Base-by-base conservation (phyloP, 345 rosid genomes). In the Camelina hispida region DNA sequence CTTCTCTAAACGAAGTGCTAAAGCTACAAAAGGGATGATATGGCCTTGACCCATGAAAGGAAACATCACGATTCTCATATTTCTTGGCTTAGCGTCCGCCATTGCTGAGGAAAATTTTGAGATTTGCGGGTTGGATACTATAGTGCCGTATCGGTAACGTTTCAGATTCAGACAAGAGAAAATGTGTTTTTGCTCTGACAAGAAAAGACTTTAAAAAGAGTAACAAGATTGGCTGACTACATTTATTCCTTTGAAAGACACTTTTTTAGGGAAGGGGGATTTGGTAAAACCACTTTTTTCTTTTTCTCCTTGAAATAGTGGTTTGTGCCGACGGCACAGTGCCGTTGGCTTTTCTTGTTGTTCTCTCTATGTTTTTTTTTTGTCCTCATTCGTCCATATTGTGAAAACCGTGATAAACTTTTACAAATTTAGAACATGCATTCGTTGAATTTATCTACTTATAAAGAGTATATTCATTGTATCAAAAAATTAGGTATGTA, bases 11-110 rank as follows among this genome's bases (percentile, higher is more conserved):
- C 81, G 90, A 47, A 81, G 88, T 15, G 96, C 90, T 68, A 89
- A 78, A 6, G 96, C 88, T 22, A 89, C 73, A 75, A 87, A 87
- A 48, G 96, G 97, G 66, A 85, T 87, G 34, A 91, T 82, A 68
- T 89, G 96, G 69, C 96, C 96, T 48, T 90, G 93, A 14, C 83
- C 96, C 91, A 88, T 87, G 91, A 90, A 88, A 8, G 96, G 93
- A 54, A 90, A 90, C 77, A 90, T 69, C 22, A 90, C 84, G 12
- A 90, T 77, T 56, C 79, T 77, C 28, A 77, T 42, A 51, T 32
- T 72, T 66, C 30, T 78, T 2, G 56, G 69, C 32, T 72, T 71
- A 57, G 18, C 56, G 4, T 60, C 7, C 12, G 64, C 69, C 77
- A 72, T 72, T 15, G 52, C 34, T 0, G 46, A 40, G 8, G n/a